Base-by-base conservation (phyloP, 108 stramenopile species). In the Skeletonema grethae region DNA sequence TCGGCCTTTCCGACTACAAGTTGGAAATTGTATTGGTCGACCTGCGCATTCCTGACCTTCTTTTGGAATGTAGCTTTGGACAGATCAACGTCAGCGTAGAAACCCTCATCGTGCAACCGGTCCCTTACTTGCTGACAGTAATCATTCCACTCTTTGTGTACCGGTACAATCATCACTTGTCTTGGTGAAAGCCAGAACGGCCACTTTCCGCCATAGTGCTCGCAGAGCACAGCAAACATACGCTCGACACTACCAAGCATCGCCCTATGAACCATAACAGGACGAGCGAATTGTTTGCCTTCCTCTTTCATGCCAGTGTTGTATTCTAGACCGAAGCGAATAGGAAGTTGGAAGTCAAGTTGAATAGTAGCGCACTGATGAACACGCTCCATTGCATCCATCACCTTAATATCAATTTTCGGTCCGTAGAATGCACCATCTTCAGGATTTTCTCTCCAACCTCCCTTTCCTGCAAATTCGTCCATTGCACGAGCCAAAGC, bases 361-460 rank as follows among this genome's bases (percentile, higher is more conserved):
- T 99, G 99, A 10, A 99, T 82, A 29, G 99, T 99, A 56, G 99
- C 99, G 85, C 99, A 99, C 79, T 99, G 99, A 74, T 99, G 99
- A 15, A 98, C 88, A 57, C 99, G 92, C 29, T 99, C 98, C 96
- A 99, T 94, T 58, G 98, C 97, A 87, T 99, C 99, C 87, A 96
- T 97, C 7, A 99, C 98, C 91, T 99, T 99, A 85, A 99, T 99
- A 84, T 99, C 99, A 80, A 99, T 98, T 86, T 99, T 99, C 65
- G 99, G 99, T 12, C 99, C 99, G 77, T 99, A 99, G 79, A 99
- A 99, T 13, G 99, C 99, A 57, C 99, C 99, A 69, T 99, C 99
- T 22, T 97, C 99, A 30, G 98, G 95, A 74, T 99, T 99, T 29
- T 94, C 90, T 60, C 88, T 81, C 98, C 99, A 99, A 18, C 90